phyloP scores from a whole-genome alignment of 139 green algal genomes.

The Desmodesmus armatus region DNA sequence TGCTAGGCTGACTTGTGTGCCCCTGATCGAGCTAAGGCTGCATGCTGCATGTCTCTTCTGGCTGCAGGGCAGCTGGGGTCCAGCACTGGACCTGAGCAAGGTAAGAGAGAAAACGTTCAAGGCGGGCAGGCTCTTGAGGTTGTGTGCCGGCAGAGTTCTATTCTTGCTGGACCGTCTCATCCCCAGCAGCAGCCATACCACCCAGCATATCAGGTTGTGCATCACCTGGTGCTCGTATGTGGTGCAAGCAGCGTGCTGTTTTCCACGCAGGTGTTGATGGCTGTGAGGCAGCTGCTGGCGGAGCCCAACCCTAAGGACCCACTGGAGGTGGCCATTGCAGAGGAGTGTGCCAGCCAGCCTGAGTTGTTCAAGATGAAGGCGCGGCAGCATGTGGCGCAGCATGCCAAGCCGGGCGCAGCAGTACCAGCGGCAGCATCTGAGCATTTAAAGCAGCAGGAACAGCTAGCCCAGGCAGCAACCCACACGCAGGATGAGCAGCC shows the following conservation, averaged over 20 bases:
- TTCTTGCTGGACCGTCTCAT: too few species aligned
- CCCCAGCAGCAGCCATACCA: too few species aligned
- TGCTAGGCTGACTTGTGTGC: background rate
- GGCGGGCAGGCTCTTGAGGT: too few species aligned
- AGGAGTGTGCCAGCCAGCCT: constrained; percentile 37
- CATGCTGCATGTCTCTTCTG: background rate
- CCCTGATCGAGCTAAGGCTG: background rate
- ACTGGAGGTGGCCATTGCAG: constrained; percentile 63
- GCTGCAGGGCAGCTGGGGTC: constrained; percentile 66
- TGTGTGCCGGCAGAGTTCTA: background rate
- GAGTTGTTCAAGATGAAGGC: constrained; percentile 38
- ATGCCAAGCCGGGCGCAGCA: constrained; percentile 14
- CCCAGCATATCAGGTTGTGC: too few species aligned
- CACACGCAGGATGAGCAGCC: background rate
- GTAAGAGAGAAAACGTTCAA: too few species aligned
- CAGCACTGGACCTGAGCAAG: constrained; percentile 60
- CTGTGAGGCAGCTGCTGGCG: constrained; percentile 67
- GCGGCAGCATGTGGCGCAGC: constrained; percentile 20
- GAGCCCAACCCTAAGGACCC: constrained; percentile 78
- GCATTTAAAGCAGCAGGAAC: background rate
- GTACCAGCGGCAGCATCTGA: background rate
- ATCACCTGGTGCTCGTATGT: too few species aligned
- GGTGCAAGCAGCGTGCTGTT: too few species aligned
- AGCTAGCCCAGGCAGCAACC: too few species aligned
- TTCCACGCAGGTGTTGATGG: constrained; percentile 69